phyloP scores from a whole-genome alignment of 805 yeast species.

The Suhomyces canberraensis region DNA sequence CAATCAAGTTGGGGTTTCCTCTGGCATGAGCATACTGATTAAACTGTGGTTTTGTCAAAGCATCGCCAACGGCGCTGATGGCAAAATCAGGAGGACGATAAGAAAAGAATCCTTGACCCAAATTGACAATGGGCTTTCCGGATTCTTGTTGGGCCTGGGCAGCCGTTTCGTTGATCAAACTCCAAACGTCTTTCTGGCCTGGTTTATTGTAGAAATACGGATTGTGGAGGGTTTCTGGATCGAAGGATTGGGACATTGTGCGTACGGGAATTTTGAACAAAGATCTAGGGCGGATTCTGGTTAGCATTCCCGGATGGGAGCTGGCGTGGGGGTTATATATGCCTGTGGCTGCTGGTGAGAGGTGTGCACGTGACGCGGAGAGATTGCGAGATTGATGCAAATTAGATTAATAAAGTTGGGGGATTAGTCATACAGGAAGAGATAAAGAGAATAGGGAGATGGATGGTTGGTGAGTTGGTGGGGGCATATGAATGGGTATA shows the following conservation, averaged over 20 bases:
- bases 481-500: no score
- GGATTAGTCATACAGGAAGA: no score
- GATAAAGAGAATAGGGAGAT: no score
- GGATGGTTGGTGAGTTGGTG: no score
- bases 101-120: constrained; percentile 97
- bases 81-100: constrained; percentile 96
- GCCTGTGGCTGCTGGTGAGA: background rate
- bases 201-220: constrained; percentile 60
- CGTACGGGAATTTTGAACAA: background rate
- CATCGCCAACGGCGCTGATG: constrained; percentile 71
- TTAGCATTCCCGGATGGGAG: background rate
- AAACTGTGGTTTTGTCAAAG: constrained; percentile 66
- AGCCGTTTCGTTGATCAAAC: constrained; percentile 92
- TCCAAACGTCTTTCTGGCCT: constrained; percentile 88
- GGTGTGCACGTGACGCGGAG: background rate
- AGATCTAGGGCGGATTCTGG: background rate
- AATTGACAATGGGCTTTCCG: constrained; percentile 78
- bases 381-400: no score
- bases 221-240: constrained; percentile 42
- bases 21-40: constrained; percentile 93
- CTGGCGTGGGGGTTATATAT: background rate
- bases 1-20: constrained; percentile 75
- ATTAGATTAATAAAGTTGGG: no score
- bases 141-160: constrained; percentile 68
- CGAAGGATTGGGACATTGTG: constrained; percentile 1